Conservation (phyloP, 1,284 basidiomycete genomes). For the Phenoliferia sp. region DNA sequence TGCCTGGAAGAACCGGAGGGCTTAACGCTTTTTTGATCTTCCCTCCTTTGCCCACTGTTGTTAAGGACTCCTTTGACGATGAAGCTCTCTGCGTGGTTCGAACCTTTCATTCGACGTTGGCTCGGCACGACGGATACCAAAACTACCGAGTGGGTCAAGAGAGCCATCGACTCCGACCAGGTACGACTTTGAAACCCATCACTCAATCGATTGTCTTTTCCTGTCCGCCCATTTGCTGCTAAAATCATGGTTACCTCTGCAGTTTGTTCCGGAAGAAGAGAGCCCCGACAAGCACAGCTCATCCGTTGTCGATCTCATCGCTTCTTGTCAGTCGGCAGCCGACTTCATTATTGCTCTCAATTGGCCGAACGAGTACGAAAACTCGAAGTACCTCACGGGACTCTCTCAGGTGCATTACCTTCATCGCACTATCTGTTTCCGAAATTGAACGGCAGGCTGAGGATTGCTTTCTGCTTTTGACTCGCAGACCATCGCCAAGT, state of each 20-base stretch:
- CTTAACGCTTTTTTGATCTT: too few relatives aligned
- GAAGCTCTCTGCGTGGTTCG: slow-evolving; percentile 52
- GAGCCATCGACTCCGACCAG: slow-evolving; percentile 83
- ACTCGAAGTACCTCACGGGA: slow-evolving; percentile 83
- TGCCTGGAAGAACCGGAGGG: too few relatives aligned
- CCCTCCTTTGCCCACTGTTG: too few relatives aligned
- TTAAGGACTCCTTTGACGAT: slow-evolving; percentile 28
- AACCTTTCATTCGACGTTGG: slow-evolving; percentile 85
- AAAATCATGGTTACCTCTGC: slow-evolving; percentile 1
- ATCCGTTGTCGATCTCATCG: slow-evolving; percentile 93
- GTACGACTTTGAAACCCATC: slow-evolving; percentile 48
- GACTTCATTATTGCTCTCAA: slow-evolving; percentile 80
- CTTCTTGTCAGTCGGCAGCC: slow-evolving; percentile 85
- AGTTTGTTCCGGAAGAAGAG: slow-evolving; percentile 79
- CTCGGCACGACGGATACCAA: slow-evolving; percentile 81
- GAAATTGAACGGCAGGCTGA: background rate
- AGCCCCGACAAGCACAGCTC: slow-evolving; percentile 74
- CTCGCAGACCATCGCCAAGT: slow-evolving; percentile 79
- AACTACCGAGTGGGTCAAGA: slow-evolving; percentile 90
- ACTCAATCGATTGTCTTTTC: too few relatives aligned
- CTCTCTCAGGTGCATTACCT: slow-evolving; percentile 64
- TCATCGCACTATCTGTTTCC: background rate
- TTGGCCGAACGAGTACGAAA: slow-evolving; percentile 86
- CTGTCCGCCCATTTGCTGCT: slow-evolving; percentile 4
- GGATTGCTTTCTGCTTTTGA: background rate